Percentiles rank a stretch among this genome's conserved stretches.
These are phyloP conservation scores for Capsella bursapastoris DNA, from an alignment of 345 rosid genomes.

Conservation along the genomic window DNA sequence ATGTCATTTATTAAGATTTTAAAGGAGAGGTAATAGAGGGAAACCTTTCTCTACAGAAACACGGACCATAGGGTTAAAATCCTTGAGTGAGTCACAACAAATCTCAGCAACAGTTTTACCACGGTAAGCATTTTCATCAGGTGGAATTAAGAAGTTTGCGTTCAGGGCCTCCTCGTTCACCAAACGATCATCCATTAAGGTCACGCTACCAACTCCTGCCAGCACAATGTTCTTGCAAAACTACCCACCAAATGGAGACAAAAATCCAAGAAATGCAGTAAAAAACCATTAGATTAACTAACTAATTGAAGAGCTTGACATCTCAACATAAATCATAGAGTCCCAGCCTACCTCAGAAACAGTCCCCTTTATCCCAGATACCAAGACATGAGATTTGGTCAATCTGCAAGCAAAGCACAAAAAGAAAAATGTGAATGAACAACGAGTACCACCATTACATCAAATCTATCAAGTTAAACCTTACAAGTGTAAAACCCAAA, in stretches of 20 bases:
- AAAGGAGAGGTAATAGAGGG: neutral
- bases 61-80: constrained; percentile 91
- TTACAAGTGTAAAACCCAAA: neutral
- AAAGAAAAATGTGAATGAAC: neutral
- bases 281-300: neutral
- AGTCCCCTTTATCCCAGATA: constrained; percentile 82
- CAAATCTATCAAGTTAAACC: neutral
- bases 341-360: constrained; percentile 69
- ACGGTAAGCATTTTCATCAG: constrained; percentile 54
- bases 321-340: neutral
- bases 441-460: neutral
- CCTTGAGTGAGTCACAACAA: constrained; percentile 80
- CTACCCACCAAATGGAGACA: constrained; percentile 46
- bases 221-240: constrained; percentile 96
- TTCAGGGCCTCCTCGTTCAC: constrained; percentile 64
- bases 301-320: neutral
- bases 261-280: neutral
- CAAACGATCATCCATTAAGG: constrained; percentile 75
- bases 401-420: constrained; percentile 55
- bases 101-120: constrained; percentile 86
- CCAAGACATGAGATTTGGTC: constrained; percentile 80
- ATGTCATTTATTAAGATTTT: neutral
- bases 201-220: constrained; percentile 93
- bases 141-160: constrained; percentile 80
- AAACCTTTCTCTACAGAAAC: constrained; percentile 83